Conservation (phyloP, 2,329 filamentous ascomycete species). For the Xylaria sp. region DNA sequence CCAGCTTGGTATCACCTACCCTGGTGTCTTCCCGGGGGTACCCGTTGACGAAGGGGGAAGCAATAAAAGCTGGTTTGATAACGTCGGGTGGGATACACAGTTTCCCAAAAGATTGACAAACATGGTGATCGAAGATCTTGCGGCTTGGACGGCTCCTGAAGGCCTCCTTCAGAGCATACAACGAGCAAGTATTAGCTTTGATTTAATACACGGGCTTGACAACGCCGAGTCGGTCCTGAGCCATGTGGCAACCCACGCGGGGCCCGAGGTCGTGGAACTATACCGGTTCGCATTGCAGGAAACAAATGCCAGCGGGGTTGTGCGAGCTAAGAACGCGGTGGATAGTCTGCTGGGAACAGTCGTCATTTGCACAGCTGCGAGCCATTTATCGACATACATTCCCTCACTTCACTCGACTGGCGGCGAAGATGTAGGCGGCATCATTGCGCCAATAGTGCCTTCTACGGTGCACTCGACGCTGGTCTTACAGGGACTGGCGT, state of each 20-base stretch:
- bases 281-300: slow-evolving; percentile 77
- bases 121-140: slow-evolving; percentile 73
- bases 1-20: slow-evolving; percentile 79
- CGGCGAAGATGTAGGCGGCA: slow-evolving; percentile 67
- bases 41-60: slow-evolving; percentile 59
- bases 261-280: slow-evolving; percentile 78
- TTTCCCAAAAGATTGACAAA: slow-evolving; percentile 62
- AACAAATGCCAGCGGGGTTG: slow-evolving; percentile 74
- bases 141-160: slow-evolving; percentile 74
- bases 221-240: slow-evolving; percentile 74
- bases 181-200: slow-evolving; percentile 74
- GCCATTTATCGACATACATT: slow-evolving; percentile 68
- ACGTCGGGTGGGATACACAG: slow-evolving; percentile 80
- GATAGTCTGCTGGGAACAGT: slow-evolving; percentile 77
- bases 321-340: slow-evolving; percentile 73
- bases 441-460: slow-evolving; percentile 78
- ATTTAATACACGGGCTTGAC: slow-evolving; percentile 79
- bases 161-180: slow-evolving; percentile 75
- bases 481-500: slow-evolving; percentile 73
- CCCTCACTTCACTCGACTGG: slow-evolving; percentile 65
- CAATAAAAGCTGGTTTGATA: slow-evolving; percentile 80
- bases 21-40: slow-evolving; percentile 84
- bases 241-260: slow-evolving; percentile 73
- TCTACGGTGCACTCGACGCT: slow-evolving; percentile 69
- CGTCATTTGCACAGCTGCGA: slow-evolving; percentile 74